Evolutionary conservation across 1,284 basidiomycete genomes (phyloP), one percentile per base, ranked within the genome.

Genomic region (Irpex sp.): DNA sequence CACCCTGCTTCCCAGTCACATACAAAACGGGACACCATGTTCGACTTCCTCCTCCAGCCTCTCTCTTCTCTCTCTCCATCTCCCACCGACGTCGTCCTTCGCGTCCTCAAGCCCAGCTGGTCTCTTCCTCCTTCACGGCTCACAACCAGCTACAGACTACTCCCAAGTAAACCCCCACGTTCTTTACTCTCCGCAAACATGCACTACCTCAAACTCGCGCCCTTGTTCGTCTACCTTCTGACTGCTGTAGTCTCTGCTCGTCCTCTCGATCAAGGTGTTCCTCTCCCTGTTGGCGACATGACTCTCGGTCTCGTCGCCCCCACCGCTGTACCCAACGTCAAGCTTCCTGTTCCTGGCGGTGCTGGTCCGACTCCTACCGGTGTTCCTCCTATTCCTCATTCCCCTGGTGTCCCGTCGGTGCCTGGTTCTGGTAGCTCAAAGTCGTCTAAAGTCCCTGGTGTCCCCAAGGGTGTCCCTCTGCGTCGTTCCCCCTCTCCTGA

Each of bases 191-290:
- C 61, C 51, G 15, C 57, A 59, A 46, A n/a, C 36, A 71, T 70
- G 67, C 68, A 67, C 31, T 35, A 64, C 46, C 61, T 65, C 54
- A 35, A 62, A 58, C 61, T 70, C 51, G 19, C 63, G 26, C 61
- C 63, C 11, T 33, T 55, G 9, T 55, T 62, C 21, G 56, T 61
- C 50, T 64, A 49, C 26, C 19, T 63, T n/a, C 58, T 58, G 15
- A 19, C 67, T 47, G 61, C 61, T 1, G 62, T 66, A 3, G 63
- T 61, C 17, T 56, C 62, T 17, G 67, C 71, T 4, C 70, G 62
- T 17, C 72, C 72, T 31, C 57, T 69, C 6, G 58, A 63, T 65
- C 9, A 68, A 60, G n/a, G 60, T 43, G 31, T 0, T 68, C 33
- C 35, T 5, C 21, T 0, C 68, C 33, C 35, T 5, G 7, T 67